Evolutionary conservation across 78 protist species (phyloP).

Genomic region (Emiliania huxleyi): DNA sequence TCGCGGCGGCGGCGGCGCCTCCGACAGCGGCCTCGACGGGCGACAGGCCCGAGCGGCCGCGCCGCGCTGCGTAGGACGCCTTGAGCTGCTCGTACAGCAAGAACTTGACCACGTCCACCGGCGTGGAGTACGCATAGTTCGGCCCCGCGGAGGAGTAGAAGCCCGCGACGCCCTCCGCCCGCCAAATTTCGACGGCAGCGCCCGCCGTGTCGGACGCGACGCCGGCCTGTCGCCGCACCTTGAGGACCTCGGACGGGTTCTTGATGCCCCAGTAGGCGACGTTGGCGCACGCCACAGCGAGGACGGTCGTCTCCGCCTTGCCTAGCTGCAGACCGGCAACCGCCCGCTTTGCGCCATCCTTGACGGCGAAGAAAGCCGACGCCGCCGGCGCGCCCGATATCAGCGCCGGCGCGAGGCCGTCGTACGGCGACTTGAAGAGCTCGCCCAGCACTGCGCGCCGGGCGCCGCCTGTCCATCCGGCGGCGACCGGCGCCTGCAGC

Average conservation of each 20-base stretch:
- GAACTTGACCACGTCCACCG: constrained; percentile 50
- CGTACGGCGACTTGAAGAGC: background rate
- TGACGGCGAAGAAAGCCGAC: background rate
- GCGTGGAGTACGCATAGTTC: constrained; percentile 31
- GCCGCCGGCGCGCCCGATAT: background rate
- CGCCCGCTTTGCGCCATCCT: background rate
- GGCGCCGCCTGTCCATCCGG: no score
- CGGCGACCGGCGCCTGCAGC: background rate
- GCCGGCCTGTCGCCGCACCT: constrained; percentile 55
- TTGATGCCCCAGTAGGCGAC: constrained; percentile 40
- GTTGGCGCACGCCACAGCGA: background rate
- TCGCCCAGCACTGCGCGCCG: background rate
- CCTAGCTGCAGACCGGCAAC: background rate
- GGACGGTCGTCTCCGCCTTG: background rate
- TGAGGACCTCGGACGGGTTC: constrained; percentile 56
- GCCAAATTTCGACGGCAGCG: background rate
- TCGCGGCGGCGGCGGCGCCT: constrained; percentile 53
- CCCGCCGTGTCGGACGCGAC: background rate
- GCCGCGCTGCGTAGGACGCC: no score
- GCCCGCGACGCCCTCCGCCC: background rate
- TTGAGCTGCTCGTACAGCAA: constrained; percentile 49
- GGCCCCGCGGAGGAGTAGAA: background rate
- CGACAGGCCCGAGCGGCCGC: background rate
- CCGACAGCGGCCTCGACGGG: constrained; percentile 20
- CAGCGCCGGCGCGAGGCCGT: background rate